These are phyloP conservation scores for Stephanodiscus minutulus DNA, from an alignment of 108 stramenopile species.

Conservation along the genomic window DNA sequence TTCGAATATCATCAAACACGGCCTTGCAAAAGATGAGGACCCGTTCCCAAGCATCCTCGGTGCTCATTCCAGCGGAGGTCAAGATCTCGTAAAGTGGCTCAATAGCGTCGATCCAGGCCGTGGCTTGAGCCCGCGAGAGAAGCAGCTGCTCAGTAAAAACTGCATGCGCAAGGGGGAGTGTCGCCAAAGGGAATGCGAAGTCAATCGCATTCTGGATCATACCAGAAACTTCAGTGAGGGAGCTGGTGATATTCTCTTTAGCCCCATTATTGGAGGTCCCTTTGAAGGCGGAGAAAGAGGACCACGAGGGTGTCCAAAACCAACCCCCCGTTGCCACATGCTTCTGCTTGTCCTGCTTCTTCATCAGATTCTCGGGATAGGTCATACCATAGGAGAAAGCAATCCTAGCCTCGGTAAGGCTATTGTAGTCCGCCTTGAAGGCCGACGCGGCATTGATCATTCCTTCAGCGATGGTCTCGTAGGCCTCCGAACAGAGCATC, in stretches of 20 bases:
- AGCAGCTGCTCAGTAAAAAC: background rate
- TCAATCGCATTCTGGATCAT: slow-evolving; percentile 2
- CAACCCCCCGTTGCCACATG: background rate
- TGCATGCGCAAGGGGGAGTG: background rate
- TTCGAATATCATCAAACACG: background rate
- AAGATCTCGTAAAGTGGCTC: background rate
- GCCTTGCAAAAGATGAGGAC: background rate
- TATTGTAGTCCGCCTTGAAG: background rate
- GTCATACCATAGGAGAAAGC: background rate
- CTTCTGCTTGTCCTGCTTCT: background rate
- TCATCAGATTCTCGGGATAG: slow-evolving; percentile 5
- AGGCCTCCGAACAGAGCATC: background rate
- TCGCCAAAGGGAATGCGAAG: background rate
- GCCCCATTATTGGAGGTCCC: slow-evolving; percentile 2
- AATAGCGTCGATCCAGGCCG: background rate
- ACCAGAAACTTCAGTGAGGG: background rate
- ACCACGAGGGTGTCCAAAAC: background rate
- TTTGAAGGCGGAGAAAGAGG: background rate
- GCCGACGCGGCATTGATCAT: background rate
- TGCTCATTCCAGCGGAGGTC: background rate
- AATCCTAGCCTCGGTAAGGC: background rate
- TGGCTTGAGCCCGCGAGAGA: background rate
- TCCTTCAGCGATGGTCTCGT: background rate
- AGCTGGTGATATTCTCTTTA: background rate
- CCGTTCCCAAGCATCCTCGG: background rate